Evolutionary conservation across 2,329 filamentous ascomycete genomes (phyloP), one percentile per base, ranked within the genome.

Genomic region (Trichoderma aggressivum): DNA sequence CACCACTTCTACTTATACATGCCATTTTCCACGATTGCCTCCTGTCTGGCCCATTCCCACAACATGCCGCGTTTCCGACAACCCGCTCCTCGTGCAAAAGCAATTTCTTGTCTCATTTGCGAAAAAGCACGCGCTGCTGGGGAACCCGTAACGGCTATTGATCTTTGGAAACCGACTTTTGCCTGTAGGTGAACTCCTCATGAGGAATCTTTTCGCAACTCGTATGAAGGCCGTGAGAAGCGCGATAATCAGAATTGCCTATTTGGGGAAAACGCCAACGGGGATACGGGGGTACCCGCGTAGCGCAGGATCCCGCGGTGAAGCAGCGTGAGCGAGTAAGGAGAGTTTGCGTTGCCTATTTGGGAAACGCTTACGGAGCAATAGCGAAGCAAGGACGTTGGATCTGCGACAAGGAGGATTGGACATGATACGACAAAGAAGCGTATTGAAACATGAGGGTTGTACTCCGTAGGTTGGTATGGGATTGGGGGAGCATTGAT

Each of bases 241-340:
- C 16, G 56, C 26, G 59, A 55, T 70, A 50, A 70, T 70, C 67
- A 70, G 26, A 70, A 70, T 70, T 70, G 21, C 67, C 67, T 32
- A 39, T 43, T 62, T 55, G 34, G 58, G 58, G 28, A 66, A 56
- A 30, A 55, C 14, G 26, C 32, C 11, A 32, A 28, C 30, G 36
- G 59, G 30, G 50, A 11, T 26, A n/a, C 24, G 62, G 24, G 24
- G 62, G 26, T 28, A n/a, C n/a, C n/a, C n/a, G n/a, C n/a, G n/a
- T 26, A 24, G 14, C 14, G 55, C 30, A 36, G 32, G 47, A 39
- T 64, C 24, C n/a, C 21, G 47, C 11, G 62, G 55, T 53, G 62
- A 53, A 7, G 61, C 61, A 61, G 16, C 7, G 26, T 28, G 26
- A 50, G 36, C 36, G 26, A 43, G 34, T 43, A 47, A 53, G 61